Conservation (phyloP, 495 filamentous ascomycete genomes). For the Daldinia childiae region DNA sequence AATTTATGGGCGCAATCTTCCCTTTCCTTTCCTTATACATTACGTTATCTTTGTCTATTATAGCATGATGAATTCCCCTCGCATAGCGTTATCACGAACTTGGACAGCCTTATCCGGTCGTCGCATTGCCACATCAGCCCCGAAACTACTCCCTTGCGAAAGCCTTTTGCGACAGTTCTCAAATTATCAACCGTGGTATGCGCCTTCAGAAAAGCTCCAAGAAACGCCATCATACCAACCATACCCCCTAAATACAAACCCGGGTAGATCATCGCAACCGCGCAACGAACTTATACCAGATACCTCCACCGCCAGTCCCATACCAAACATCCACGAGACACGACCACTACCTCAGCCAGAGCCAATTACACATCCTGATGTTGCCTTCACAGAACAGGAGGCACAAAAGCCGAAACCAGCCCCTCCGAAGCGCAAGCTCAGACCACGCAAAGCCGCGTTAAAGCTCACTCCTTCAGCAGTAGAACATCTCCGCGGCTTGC, state of each 20-base stretch:
- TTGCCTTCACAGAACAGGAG: constrained; percentile 64
- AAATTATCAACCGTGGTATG: constrained; percentile 59
- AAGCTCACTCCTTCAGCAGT: constrained; percentile 82
- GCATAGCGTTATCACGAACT: constrained; percentile 58
- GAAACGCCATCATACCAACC: constrained; percentile 82
- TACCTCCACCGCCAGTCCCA: constrained; percentile 70
- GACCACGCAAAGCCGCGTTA: constrained; percentile 90
- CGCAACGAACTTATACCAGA: constrained; percentile 73
- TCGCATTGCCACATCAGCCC: constrained; percentile 51
- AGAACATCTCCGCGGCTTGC: constrained; percentile 74
- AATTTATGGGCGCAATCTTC: not conserved
- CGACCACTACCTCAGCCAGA: constrained; percentile 55
- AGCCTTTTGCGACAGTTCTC: constrained; percentile 73
- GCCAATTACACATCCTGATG: constrained; percentile 35
- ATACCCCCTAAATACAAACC: constrained; percentile 69
- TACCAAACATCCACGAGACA: constrained; percentile 64
- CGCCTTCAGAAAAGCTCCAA: constrained; percentile 71
- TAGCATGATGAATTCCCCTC: constrained; percentile 41
- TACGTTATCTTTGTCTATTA: not conserved
- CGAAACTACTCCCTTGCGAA: constrained; percentile 57
- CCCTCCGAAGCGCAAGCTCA: constrained; percentile 72
- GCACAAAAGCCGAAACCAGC: constrained; percentile 68
- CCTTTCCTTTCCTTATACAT: not conserved
- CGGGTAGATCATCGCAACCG: constrained; percentile 67
- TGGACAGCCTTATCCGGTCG: constrained; percentile 61